Conservation (phyloP, 176 grass and related monocot species). For the Dendrocalamus sinicus region DNA sequence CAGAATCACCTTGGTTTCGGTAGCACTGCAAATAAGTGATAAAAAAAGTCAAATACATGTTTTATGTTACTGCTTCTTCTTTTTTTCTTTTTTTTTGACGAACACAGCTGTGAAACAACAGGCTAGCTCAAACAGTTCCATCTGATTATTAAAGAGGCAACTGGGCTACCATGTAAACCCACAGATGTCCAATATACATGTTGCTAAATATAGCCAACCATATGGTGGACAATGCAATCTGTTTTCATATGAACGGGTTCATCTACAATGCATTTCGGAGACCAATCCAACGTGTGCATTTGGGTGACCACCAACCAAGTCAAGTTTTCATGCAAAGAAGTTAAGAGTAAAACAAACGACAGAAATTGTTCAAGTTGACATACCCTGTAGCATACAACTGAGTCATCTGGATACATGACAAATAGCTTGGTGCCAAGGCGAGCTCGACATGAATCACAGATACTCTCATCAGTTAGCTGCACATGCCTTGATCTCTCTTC, state of each 20-base stretch:
- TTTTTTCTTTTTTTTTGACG: background rate
- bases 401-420: constrained; percentile 95
- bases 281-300: background rate
- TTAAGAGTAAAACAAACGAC: background rate
- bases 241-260: background rate
- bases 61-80: background rate
- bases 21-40: constrained; percentile 69
- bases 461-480: constrained; percentile 91
- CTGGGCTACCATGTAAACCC: background rate
- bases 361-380: background rate
- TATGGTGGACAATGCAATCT: background rate
- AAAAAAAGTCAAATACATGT: background rate
- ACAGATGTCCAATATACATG: background rate
- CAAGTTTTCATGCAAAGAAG: background rate
- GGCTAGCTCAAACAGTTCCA: background rate
- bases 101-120: background rate
- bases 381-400: constrained; percentile 97
- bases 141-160: background rate
- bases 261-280: background rate
- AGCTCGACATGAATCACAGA: constrained; percentile 80
- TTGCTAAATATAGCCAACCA: background rate
- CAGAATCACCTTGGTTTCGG: constrained; percentile 84
- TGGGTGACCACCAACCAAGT: background rate
- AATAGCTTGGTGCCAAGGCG: constrained; percentile 95
- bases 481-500: constrained; percentile 98